These are phyloP conservation scores for Penicillium salamii DNA, from an alignment of 495 filamentous ascomycete genomes.

Conservation along the genomic window DNA sequence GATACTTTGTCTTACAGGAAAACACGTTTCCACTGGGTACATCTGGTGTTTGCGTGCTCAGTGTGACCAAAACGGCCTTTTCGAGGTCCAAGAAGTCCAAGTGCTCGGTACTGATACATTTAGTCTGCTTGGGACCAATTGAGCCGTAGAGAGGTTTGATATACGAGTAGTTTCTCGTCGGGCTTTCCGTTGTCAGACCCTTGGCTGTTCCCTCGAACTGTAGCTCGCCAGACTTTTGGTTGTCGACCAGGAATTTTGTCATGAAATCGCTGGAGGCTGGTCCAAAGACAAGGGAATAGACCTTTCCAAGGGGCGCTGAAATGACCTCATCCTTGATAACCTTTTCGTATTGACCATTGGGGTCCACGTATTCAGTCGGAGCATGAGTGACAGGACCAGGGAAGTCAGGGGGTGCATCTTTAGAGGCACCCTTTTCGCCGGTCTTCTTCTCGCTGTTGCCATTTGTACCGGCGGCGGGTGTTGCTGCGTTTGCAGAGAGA, in stretches of 20 bases:
- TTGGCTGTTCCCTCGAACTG: constrained; percentile 78
- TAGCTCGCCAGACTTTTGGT: constrained; percentile 86
- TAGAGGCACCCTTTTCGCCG: constrained; percentile 50
- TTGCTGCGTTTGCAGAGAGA: constrained; percentile 41
- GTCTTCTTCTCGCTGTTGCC: constrained; percentile 47
- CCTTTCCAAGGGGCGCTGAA: constrained; percentile 84
- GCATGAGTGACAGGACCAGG: constrained; percentile 82
- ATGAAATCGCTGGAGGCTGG: constrained; percentile 74
- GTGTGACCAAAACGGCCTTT: constrained; percentile 73
- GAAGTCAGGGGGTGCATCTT: constrained; percentile 62
- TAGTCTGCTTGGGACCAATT: constrained; percentile 93
- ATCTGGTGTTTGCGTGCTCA: constrained; percentile 87
- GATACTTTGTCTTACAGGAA: constrained; percentile 86
- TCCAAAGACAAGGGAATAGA: constrained; percentile 86
- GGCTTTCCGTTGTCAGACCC: constrained; percentile 69
- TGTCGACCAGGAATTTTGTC: constrained; percentile 76
- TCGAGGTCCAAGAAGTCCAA: constrained; percentile 84
- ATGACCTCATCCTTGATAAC: constrained; percentile 81
- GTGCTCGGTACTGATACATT: constrained; percentile 83
- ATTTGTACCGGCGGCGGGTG: constrained; percentile 19
- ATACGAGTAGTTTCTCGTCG: constrained; percentile 74
- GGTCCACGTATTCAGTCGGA: constrained; percentile 80
- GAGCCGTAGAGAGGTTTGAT: constrained; percentile 84
- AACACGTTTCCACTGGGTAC: constrained; percentile 95
- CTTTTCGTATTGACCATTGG: constrained; percentile 76